These are phyloP conservation scores for Aegilops sharonensis DNA, from an alignment of 176 grass and related monocot genomes.

Conservation along the genomic window DNA sequence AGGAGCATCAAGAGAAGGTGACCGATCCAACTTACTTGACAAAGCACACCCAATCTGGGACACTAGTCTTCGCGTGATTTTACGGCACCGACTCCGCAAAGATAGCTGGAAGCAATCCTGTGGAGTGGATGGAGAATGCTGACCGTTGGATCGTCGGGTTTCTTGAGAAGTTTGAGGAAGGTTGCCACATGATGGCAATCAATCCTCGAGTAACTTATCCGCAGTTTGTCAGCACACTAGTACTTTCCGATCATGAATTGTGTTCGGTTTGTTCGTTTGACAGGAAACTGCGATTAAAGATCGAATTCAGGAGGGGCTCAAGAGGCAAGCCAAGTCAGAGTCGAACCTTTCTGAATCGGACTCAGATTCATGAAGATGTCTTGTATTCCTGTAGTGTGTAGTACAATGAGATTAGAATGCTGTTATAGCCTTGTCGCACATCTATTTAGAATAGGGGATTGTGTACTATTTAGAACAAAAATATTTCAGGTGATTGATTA, in stretches of 20 bases:
- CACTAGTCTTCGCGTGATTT: not conserved
- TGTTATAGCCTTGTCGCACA: conserved; percentile 14
- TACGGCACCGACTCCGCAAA: conserved; percentile 28
- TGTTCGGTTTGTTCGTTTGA: conserved; percentile 9
- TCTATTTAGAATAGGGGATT: conserved; percentile 11
- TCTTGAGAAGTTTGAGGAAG: conserved; percentile 91
- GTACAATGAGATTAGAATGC: conserved; percentile 28
- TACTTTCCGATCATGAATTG: not conserved
- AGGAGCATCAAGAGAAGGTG: conserved; percentile 83
- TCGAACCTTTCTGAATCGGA: conserved; percentile 35
- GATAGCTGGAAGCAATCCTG: conserved; percentile 60
- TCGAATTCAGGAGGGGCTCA: conserved; percentile 67
- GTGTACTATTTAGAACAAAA: conserved; percentile 15
- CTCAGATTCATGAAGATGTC: conserved; percentile 9
- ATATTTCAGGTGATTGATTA: not conserved
- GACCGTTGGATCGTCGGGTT: conserved; percentile 86
- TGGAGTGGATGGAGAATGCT: conserved; percentile 92
- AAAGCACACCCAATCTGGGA: not conserved
- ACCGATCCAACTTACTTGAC: conserved; percentile 10
- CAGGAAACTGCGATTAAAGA: conserved; percentile 69
- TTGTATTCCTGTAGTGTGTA: conserved; percentile 8
- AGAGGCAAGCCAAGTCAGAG: conserved; percentile 48
- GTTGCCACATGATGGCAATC: conserved; percentile 89
- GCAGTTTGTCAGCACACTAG: not conserved
- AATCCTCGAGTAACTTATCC: not conserved